These are phyloP conservation scores for Gossypium lobatum DNA, from an alignment of 441 rosid species.

Conservation along the genomic window DNA sequence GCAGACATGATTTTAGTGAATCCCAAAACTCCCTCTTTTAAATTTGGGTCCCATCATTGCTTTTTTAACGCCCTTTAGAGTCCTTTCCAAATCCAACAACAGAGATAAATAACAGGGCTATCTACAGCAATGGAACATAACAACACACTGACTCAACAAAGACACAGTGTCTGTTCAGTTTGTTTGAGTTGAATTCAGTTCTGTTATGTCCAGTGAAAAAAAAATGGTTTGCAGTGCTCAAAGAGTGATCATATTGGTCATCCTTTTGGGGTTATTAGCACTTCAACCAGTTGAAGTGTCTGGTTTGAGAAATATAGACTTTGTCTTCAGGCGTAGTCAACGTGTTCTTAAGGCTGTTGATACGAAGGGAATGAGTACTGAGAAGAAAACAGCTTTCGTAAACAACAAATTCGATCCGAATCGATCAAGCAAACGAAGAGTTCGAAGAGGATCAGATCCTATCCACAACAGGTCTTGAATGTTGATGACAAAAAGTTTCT, in stretches of 20 bases:
- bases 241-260: conserved; percentile 42
- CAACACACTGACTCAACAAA: conserved; percentile 29
- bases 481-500: not conserved
- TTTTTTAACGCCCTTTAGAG: conserved; percentile 67
- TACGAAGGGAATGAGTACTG: conserved; percentile 27
- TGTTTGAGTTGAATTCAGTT: conserved; percentile 3
- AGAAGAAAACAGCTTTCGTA: conserved; percentile 27
- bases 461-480: conserved; percentile 70
- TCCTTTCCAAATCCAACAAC: conserved; percentile 47
- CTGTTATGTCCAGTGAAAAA: not conserved
- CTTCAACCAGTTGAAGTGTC: conserved; percentile 33
- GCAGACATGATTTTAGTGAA: conserved; percentile 52
- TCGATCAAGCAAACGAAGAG: conserved; percentile 73
- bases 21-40: conserved; percentile 35
- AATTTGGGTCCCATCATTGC: conserved; percentile 46
- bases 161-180: conserved; percentile 33
- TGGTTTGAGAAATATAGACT: conserved; percentile 33
- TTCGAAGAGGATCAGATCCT: conserved; percentile 85
- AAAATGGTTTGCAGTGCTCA: conserved; percentile 43
- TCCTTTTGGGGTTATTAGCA: conserved; percentile 49
- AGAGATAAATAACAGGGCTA: conserved; percentile 48
- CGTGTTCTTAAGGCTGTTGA: conserved; percentile 37
- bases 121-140: conserved; percentile 54
- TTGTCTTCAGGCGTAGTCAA: conserved; percentile 29
- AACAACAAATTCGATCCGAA: conserved; percentile 38